These are phyloP conservation scores for Bipolaris gigantea DNA, from an alignment of 2,329 filamentous ascomycete species.

Conservation along the genomic window DNA sequence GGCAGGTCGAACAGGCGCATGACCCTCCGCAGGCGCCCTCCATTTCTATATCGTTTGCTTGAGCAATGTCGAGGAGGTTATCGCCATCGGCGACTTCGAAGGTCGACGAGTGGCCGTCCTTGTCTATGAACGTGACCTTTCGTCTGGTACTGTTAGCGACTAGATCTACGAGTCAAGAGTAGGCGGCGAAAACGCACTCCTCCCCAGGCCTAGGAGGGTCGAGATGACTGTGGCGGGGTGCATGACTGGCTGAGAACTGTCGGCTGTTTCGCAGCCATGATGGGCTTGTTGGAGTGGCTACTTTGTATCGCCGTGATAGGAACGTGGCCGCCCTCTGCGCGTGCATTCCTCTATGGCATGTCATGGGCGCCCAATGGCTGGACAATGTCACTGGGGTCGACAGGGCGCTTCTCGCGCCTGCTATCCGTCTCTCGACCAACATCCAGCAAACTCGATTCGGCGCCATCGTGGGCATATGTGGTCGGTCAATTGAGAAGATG, in stretches of 20 bases:
- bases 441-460: slow-evolving; percentile 14
- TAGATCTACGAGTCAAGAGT: not conserved
- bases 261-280: slow-evolving; percentile 32
- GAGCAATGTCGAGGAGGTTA: slow-evolving; percentile 93
- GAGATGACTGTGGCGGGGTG: slow-evolving; percentile 73
- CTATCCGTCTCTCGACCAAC: slow-evolving; percentile 3
- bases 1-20: slow-evolving; percentile 90
- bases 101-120: slow-evolving; percentile 75
- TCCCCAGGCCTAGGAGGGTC: slow-evolving; percentile 84
- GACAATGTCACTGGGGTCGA: slow-evolving; percentile 19
- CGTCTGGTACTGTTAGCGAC: slow-evolving; percentile 57
- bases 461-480: slow-evolving; percentile 13
- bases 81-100: slow-evolving; percentile 83
- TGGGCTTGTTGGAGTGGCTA: slow-evolving; percentile 3
- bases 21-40: slow-evolving; percentile 95
- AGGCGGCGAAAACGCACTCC: slow-evolving; percentile 64
- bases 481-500: not conserved
- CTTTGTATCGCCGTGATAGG: not conserved
- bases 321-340: not conserved
- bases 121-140: slow-evolving; percentile 90
- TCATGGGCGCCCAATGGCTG: slow-evolving; percentile 19
- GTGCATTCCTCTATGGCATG: not conserved
- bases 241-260: slow-evolving; percentile 67
- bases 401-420: slow-evolving; percentile 14
- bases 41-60: slow-evolving; percentile 95